These are phyloP conservation scores for Gossypium bickii DNA, from an alignment of 345 rosid species.

Conservation along the genomic window DNA sequence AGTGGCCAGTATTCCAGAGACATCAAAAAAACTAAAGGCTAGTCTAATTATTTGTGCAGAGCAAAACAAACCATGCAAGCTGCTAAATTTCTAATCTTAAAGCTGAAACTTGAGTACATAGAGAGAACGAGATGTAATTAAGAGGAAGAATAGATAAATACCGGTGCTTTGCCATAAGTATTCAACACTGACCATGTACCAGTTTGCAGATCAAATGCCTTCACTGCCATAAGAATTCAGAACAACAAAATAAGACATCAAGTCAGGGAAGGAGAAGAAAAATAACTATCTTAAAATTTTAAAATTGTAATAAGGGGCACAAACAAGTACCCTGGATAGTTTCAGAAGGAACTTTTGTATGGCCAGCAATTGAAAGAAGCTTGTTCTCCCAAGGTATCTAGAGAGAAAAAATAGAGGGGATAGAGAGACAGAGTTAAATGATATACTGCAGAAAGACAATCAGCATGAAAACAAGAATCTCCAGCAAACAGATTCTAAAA, in stretches of 20 bases:
- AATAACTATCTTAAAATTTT: slow-evolving; percentile 6
- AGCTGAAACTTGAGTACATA: not conserved
- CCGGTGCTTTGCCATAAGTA: slow-evolving; percentile 98
- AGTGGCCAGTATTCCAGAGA: not conserved
- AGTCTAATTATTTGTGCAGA: not conserved
- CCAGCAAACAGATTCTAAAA: slow-evolving; percentile 17
- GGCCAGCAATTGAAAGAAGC: slow-evolving; percentile 90
- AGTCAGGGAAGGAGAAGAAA: not conserved
- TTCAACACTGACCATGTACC: slow-evolving; percentile 78
- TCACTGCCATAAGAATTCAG: slow-evolving; percentile 55
- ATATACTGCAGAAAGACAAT: slow-evolving; percentile 15
- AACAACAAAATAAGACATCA: slow-evolving; percentile 3
- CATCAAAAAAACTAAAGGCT: not conserved
- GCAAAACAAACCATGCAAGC: not conserved
- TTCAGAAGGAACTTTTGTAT: slow-evolving; percentile 87
- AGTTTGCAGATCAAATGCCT: slow-evolving; percentile 70
- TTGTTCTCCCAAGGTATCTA: slow-evolving; percentile 92
- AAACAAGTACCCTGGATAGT: slow-evolving; percentile 62
- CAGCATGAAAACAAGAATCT: slow-evolving; percentile 21
- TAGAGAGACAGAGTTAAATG: not conserved
- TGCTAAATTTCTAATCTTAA: not conserved
- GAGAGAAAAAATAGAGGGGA: slow-evolving; percentile 21
- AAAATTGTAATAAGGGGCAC: not conserved
- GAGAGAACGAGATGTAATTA: not conserved
- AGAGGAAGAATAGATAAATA: slow-evolving; percentile 30